Conservation (phyloP, 345 rosid genomes). For the Mangifera indica region DNA sequence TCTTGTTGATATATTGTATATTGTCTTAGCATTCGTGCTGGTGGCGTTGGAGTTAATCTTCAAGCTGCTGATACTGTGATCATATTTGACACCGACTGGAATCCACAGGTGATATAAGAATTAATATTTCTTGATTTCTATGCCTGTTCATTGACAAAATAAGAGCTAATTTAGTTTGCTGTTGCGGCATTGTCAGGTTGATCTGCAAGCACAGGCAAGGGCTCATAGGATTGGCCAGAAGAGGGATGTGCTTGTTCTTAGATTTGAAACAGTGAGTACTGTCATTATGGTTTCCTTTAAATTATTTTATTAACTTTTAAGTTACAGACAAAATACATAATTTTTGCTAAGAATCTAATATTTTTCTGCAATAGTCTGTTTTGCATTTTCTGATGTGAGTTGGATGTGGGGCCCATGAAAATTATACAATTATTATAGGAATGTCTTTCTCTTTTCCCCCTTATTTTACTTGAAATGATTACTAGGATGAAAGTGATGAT, state of each 20-base stretch:
- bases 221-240: slow-evolving; percentile 98
- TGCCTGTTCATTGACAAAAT: neutral
- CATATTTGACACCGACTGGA: slow-evolving; percentile 95
- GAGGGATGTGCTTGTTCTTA: slow-evolving; percentile 94
- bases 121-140: slow-evolving; percentile 16
- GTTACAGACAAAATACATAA: too few relatives aligned
- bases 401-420: neutral
- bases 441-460: neutral
- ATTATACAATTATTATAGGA: neutral
- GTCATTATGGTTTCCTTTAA: neutral
- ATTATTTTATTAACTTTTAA: neutral
- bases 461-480: neutral
- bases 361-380: neutral
- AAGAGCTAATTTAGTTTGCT: slow-evolving; percentile 13
- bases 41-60: slow-evolving; percentile 96
- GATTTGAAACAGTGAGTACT: slow-evolving; percentile 79
- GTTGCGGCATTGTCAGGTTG: slow-evolving; percentile 53
- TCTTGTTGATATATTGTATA: slow-evolving; percentile 21
- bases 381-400: neutral
- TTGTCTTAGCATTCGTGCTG: slow-evolving; percentile 82
- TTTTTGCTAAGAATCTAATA: neutral
- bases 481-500: neutral
- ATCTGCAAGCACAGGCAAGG: slow-evolving; percentile 97
- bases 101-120: slow-evolving; percentile 68
- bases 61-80: slow-evolving; percentile 97